A percentile compares a stretch with the other conserved stretches of the same genome.
Conservation (phyloP, 768 basidiomycete species). For the Podaxis sp. region DNA sequence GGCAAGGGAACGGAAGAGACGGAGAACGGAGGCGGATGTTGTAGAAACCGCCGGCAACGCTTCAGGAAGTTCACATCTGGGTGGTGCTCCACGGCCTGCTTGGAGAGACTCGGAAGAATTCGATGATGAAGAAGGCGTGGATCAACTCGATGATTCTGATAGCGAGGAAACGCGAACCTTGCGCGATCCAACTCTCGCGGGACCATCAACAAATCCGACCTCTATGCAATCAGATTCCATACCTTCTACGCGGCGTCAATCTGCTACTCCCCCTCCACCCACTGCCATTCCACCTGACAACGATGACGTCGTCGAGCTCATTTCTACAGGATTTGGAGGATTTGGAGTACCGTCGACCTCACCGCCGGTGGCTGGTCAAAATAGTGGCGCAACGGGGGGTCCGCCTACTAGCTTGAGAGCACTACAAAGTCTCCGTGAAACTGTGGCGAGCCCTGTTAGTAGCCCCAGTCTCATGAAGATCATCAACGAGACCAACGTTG, state of each 20-base stretch:
- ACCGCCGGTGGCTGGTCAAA: neutral
- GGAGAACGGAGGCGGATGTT: conserved; percentile 12
- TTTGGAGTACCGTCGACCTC: neutral
- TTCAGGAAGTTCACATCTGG: neutral
- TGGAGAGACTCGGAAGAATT: conserved; percentile 4
- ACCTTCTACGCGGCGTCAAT: neutral
- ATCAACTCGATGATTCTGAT: conserved; percentile 5
- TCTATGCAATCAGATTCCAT: neutral
- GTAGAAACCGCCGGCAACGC: neutral
- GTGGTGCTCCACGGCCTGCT: neutral
- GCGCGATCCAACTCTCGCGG: neutral
- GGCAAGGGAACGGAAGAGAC: conserved; percentile 20
- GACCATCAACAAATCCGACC: neutral
- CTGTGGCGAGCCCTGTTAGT: neutral
- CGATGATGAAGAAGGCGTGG: conserved; percentile 5
- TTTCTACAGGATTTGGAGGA: neutral
- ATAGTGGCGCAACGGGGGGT: neutral
- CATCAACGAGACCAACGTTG: conserved; percentile 5
- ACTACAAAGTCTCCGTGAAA: neutral
- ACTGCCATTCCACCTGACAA: neutral
- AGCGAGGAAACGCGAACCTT: neutral
- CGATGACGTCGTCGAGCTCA: neutral
- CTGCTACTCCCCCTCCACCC: neutral
- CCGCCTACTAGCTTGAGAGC: neutral
- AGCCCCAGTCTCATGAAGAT: conserved; percentile 8